Evolutionary conservation across 2,329 filamentous ascomycete genomes (phyloP).

Genomic region (Mycosphaerella arachidis): DNA sequence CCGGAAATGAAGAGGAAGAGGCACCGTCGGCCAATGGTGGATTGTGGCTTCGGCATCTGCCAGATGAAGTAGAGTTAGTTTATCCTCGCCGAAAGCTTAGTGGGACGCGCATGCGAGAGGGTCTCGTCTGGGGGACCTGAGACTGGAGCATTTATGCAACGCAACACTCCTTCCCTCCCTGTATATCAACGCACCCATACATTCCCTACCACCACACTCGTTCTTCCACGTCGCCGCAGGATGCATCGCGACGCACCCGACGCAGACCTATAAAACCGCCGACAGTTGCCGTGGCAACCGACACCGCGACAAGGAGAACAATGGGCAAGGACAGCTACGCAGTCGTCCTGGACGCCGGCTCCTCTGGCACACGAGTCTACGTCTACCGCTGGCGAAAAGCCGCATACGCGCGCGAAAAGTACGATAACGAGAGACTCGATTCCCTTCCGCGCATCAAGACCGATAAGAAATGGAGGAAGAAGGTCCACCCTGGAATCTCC

Average conservation of each 20-base stretch:
- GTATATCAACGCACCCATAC: neutral
- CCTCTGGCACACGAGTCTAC: constrained; percentile 90
- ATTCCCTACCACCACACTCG: constrained; percentile 1
- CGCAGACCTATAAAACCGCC: neutral
- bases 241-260: neutral
- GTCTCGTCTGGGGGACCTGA: neutral
- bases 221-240: neutral
- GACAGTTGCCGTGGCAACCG: neutral
- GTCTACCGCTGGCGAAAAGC: constrained; percentile 91
- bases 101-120: neutral
- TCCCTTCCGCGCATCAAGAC: constrained; percentile 76
- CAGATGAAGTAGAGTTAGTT: neutral
- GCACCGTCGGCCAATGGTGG: neutral
- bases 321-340: constrained; percentile 59
- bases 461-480: constrained; percentile 84
- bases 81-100: neutral
- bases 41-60: neutral
- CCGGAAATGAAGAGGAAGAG: neutral
- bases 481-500: constrained; percentile 87
- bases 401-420: constrained; percentile 59
- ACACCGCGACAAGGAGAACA: neutral
- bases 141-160: neutral
- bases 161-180: neutral
- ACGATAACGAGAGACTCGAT: constrained; percentile 56
- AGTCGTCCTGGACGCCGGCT: constrained; percentile 94